phyloP scores from a whole-genome alignment of 768 basidiomycete genomes.

The Pholiota microspora region DNA sequence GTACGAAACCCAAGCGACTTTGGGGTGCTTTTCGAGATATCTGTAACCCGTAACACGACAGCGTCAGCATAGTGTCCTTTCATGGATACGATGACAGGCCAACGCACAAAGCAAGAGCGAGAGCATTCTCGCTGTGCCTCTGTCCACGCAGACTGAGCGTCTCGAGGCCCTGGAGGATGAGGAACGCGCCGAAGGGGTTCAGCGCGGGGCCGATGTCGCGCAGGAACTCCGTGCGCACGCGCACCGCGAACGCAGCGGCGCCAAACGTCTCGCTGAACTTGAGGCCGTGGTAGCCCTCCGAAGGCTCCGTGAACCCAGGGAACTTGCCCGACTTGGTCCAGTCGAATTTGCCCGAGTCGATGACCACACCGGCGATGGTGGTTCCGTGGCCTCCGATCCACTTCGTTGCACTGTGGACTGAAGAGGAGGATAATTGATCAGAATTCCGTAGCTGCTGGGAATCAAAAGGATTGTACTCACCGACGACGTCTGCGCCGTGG shows the following conservation, averaged over 20 bases:
- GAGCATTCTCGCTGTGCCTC: conserved; percentile 68
- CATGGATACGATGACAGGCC: not conserved
- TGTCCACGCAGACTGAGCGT: conserved; percentile 71
- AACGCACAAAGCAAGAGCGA: conserved; percentile 57
- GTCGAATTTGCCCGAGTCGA: conserved; percentile 77
- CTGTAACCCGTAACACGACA: conserved; percentile 17
- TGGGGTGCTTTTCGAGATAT: conserved; percentile 63
- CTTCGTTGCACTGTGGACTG: conserved; percentile 77
- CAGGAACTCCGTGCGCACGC: conserved; percentile 60
- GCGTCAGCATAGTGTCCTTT: not conserved
- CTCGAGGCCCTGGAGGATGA: conserved; percentile 77
- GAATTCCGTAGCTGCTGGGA: not conserved
- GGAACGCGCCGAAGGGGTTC: conserved; percentile 74
- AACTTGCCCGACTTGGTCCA: conserved; percentile 68
- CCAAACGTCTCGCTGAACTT: conserved; percentile 69
- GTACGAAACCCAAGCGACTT: conserved; percentile 78
- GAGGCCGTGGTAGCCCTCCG: conserved; percentile 76
- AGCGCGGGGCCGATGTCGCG: conserved; percentile 66
- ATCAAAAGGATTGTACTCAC: conserved; percentile 31
- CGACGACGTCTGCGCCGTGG: conserved; percentile 75
- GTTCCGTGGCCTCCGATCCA: conserved; percentile 86
- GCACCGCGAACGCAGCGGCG: conserved; percentile 58
- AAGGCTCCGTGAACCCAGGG: conserved; percentile 70
- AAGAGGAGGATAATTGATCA: not conserved
- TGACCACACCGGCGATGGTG: conserved; percentile 72